These are phyloP conservation scores for Jaenimonas drosophilae DNA, from an alignment of 208 protist species.

Conservation along the genomic window DNA sequence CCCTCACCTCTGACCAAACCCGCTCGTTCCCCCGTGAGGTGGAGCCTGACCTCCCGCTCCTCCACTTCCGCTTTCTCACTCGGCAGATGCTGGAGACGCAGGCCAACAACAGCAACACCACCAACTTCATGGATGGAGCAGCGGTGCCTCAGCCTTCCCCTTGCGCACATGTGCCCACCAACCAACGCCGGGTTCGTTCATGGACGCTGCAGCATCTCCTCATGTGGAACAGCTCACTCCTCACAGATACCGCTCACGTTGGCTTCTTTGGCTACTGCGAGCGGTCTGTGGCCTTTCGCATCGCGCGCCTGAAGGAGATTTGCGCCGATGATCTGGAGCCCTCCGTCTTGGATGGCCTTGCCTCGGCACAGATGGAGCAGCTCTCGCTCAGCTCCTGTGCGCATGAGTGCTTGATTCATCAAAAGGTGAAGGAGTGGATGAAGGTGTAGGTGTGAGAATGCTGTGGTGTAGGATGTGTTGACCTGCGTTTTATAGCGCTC, in stretches of 20 bases:
- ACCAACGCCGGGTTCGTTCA: no score
- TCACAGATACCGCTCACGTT: slow-evolving; percentile 21
- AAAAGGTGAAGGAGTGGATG: slow-evolving; percentile 25
- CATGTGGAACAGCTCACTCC: slow-evolving; percentile 34
- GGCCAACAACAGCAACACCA: slow-evolving; percentile 1
- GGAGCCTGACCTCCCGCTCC: slow-evolving; percentile 34
- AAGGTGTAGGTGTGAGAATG: slow-evolving; percentile 10
- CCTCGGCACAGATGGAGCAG: slow-evolving; percentile 3
- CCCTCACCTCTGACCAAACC: slow-evolving; percentile 6
- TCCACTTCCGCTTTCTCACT: slow-evolving; percentile 41
- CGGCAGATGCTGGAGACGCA: slow-evolving; percentile 7
- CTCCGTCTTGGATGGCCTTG: slow-evolving; percentile 4
- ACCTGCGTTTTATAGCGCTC: no score
- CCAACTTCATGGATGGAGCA: background rate
- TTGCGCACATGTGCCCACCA: no score
- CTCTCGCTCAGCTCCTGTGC: slow-evolving; percentile 9
- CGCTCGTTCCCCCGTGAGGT: slow-evolving; percentile 20
- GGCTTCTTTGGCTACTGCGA: slow-evolving; percentile 41
- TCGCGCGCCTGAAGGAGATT: slow-evolving; percentile 18
- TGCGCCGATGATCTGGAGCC: slow-evolving; percentile 27
- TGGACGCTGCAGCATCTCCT: slow-evolving; percentile 52
- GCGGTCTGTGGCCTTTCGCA: slow-evolving; percentile 25
- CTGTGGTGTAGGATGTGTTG: no score
- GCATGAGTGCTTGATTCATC: slow-evolving; percentile 22
- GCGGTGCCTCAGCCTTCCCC: no score